These are phyloP conservation scores for Acer saccharum DNA, from an alignment of 345 rosid species.

Conservation along the genomic window DNA sequence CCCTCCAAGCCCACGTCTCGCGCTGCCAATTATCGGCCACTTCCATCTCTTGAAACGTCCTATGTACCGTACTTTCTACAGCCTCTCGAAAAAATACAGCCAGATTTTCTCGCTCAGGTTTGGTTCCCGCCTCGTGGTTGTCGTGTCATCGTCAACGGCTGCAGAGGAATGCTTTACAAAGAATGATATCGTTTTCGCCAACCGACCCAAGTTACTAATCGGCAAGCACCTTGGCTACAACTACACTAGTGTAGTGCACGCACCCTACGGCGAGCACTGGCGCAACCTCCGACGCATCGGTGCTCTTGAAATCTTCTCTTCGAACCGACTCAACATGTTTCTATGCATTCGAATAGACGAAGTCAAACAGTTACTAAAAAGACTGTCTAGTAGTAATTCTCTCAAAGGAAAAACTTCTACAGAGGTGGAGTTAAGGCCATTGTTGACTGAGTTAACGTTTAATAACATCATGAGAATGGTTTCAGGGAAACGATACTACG, in stretches of 20 bases:
- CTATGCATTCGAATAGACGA: constrained; percentile 46
- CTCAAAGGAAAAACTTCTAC: constrained; percentile 16
- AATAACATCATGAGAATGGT: constrained; percentile 43
- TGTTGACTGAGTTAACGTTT: constrained; percentile 37
- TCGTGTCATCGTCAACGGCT: constrained; percentile 34
- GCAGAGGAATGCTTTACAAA: constrained; percentile 59
- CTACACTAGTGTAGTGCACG: constrained; percentile 27
- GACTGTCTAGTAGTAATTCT: constrained; percentile 29
- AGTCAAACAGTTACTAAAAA: constrained; percentile 37
- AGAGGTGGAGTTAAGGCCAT: constrained; percentile 44
- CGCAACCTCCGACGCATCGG: constrained; percentile 60
- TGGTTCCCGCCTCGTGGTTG: constrained; percentile 34
- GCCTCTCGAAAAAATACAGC: constrained; percentile 42
- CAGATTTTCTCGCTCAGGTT: constrained; percentile 43
- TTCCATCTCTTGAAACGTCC: constrained; percentile 41
- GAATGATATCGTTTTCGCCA: constrained; percentile 47
- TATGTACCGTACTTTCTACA: constrained; percentile 18
- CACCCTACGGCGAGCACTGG: constrained; percentile 68
- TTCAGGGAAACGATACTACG: constrained; percentile 60
- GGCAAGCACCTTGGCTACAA: constrained; percentile 49
- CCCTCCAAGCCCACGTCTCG: constrained; percentile 44
- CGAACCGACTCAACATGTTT: constrained; percentile 43
- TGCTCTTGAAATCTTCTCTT: constrained; percentile 51
- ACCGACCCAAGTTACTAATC: constrained; percentile 33
- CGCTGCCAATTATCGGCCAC: constrained; percentile 43